Evolutionary conservation across 441 rosid genomes (phyloP).

Genomic region (Gossypium davidsonii): DNA sequence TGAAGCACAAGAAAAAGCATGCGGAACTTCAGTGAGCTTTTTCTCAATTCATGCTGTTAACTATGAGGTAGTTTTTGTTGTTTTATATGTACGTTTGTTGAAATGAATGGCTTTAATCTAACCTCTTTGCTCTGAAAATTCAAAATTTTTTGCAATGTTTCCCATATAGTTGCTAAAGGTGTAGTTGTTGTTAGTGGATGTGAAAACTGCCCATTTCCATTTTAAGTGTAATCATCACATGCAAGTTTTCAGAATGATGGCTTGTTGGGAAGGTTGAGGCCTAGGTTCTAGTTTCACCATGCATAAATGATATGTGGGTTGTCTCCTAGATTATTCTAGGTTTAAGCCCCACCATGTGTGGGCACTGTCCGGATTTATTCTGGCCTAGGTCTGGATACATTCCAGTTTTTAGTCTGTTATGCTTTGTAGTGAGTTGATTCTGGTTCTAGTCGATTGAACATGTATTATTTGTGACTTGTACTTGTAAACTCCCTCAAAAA

Average conservation of each 20-base stretch:
- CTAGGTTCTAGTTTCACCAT: no score
- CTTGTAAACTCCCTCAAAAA: not conserved
- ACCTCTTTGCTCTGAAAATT: not conserved
- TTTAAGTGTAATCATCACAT: not conserved
- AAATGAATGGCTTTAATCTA: not conserved
- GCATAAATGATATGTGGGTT: no score
- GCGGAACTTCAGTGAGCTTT: slow-evolving; percentile 1
- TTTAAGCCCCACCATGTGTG: no score
- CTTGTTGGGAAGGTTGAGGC: not conserved
- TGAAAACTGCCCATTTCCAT: not conserved
- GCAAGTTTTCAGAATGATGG: not conserved
- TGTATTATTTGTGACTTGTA: no score
- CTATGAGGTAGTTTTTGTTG: not conserved
- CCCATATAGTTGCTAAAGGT: not conserved
- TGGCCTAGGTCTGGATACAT: no score
- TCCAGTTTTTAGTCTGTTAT: no score
- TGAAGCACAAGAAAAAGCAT: slow-evolving; percentile 4
- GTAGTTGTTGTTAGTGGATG: not conserved
- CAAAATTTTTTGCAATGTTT: not conserved
- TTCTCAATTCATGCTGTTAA: not conserved
- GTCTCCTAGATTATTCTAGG: no score
- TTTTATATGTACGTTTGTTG: not conserved
- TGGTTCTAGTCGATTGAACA: no score
- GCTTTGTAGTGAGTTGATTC: no score
- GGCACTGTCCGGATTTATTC: no score